A percentile compares a stretch with the other conserved stretches of the same genome.
Conservation (phyloP, 257 asterid species). For the Forsythia suspensa region DNA sequence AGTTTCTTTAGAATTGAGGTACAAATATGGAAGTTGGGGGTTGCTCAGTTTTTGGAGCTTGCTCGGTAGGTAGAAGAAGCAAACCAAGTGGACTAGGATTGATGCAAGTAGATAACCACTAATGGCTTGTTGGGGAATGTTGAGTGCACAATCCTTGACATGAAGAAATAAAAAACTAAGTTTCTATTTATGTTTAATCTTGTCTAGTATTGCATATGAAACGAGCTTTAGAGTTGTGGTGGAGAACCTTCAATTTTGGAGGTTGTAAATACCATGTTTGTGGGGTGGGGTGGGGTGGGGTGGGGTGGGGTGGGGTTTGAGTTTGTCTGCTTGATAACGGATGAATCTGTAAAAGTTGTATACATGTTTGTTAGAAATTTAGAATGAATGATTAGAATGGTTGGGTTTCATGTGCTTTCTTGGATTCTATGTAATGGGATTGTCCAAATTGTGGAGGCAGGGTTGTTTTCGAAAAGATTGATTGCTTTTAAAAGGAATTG, state of each 20-base stretch:
- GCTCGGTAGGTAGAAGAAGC: constrained; percentile 28
- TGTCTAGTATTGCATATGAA: no score
- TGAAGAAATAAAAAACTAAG: not conserved
- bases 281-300: constrained; percentile 30
- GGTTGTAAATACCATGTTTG: constrained; percentile 42
- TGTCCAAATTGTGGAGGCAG: constrained; percentile 6
- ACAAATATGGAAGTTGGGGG: constrained; percentile 17
- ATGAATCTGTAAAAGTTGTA: not conserved
- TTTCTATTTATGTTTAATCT: no score
- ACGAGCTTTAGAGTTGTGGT: no score
- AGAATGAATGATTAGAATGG: not conserved
- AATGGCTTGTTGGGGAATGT: not conserved
- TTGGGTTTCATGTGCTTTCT: not conserved
- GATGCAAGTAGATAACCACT: not conserved
- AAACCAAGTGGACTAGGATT: constrained; percentile 22
- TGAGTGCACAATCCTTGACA: constrained; percentile 1
- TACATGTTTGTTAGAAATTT: not conserved
- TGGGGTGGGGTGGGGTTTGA: not conserved
- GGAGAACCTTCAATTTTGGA: not conserved
- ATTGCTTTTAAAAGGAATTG: constrained; percentile 1
- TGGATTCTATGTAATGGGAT: not conserved
- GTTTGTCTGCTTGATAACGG: constrained; percentile 17
- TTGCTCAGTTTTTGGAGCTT: constrained; percentile 25
- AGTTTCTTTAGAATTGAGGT: constrained; percentile 22
- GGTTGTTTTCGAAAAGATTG: not conserved